Percentiles rank a stretch among this genome's conserved stretches.
These are phyloP conservation scores for Kodamaea derodonti DNA, from an alignment of 1,139 yeast species.

Conservation along the genomic window DNA sequence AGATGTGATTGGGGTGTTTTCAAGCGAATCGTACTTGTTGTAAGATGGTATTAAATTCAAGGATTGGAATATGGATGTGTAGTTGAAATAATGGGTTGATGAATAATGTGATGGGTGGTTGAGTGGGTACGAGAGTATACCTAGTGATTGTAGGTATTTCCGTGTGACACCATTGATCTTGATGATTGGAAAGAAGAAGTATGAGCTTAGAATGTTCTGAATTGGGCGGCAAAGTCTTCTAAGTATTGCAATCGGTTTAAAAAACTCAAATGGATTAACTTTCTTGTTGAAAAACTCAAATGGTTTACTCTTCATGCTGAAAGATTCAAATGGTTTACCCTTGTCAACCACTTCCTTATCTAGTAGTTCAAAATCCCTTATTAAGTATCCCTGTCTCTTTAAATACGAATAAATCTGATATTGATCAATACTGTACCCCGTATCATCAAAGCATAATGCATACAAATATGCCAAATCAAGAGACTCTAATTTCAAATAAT, in stretches of 20 bases:
- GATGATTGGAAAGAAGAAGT: too few species aligned
- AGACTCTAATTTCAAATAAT: constrained; percentile 28
- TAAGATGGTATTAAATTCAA: constrained; percentile 32
- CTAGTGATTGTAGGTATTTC: constrained; percentile 1
- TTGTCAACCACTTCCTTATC: too few species aligned
- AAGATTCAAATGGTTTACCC: too few species aligned
- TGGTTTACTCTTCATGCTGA: too few species aligned
- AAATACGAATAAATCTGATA: constrained; percentile 72
- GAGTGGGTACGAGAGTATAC: constrained; percentile 9
- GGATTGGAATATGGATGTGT: constrained; percentile 37
- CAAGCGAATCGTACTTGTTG: constrained; percentile 16
- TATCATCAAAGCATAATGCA: constrained; percentile 42
- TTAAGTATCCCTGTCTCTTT: constrained; percentile 76
- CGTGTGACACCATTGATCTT: too few species aligned
- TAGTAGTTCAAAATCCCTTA: too few species aligned
- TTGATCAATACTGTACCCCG: constrained; percentile 37
- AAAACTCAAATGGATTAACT: too few species aligned
- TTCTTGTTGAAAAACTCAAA: too few species aligned
- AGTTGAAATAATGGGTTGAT: constrained; percentile 31
- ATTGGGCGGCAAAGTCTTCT: too few species aligned
- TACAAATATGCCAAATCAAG: constrained; percentile 68
- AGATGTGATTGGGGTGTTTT: neutral
- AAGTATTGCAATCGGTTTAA: too few species aligned
- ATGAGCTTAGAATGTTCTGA: too few species aligned
- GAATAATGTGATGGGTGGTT: constrained; percentile 10